Evolutionary conservation across 192 early-diverging fungal species (phyloP), one percentile per base, ranked within the genome.

Genomic region (Endogone sp.): DNA sequence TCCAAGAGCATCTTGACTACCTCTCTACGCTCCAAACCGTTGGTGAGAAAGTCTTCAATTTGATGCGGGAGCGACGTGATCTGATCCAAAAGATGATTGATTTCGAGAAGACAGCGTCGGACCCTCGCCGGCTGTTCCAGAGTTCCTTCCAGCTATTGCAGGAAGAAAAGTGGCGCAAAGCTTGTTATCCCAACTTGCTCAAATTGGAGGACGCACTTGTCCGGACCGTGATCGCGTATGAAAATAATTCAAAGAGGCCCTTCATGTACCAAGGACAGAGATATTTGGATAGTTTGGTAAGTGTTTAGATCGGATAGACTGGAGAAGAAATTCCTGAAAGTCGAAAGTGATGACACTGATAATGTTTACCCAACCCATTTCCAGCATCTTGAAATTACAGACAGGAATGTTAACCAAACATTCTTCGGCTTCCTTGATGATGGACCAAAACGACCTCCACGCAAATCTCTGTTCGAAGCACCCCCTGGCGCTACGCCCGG

Each of bases 91-190:
- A 78, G 71, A 93, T 94, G 86, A 80, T 84, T 26, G 84, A 90
- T 6, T 94, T 94, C 72, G 93, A 94, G 71, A 82, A 81, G 56
- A 79, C 84, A 0, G 93, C 93, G 2, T 89, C 84, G 0, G 91
- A 94, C 64, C 92, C 92, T 10, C 78, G 80, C 29, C 76, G 93
- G 28, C 73, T 94, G 23, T 91, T 91, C 62, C 79, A 85, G 61
- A 75, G 83, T 23, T 93, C 91, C 0, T 94, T 94, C 74, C 88
- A 85, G 67, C 75, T 94, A n/a, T 66, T 90, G 26, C 92, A 94
- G 71, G 93, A 94, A 71, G 93, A 94, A 55, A 83, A 85, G 72
- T 94, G 90, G 77, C 70, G 93, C 28, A 92, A 92, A 56, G 82
- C 87, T 1, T 91, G 90, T 29, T 89, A 86, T 64, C 93, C 93